A percentile compares a stretch with the other conserved stretches of the same genome.
Conservation (phyloP, 2,329 filamentous ascomycete species). For the Monilinia fructigena region DNA sequence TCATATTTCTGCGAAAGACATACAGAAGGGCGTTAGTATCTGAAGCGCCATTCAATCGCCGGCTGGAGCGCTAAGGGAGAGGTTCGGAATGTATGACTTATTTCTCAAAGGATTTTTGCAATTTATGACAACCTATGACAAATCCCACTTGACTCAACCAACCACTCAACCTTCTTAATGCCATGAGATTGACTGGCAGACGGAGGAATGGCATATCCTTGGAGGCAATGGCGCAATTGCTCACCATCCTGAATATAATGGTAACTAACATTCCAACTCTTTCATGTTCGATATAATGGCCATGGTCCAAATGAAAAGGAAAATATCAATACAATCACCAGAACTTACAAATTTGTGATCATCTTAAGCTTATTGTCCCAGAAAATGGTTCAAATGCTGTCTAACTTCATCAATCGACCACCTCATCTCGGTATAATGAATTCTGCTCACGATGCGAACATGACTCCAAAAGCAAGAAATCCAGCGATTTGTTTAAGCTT, state of each 20-base stretch:
- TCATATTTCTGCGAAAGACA: neutral
- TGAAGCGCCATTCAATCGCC: constrained; percentile 24
- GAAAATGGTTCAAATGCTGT: constrained; percentile 42
- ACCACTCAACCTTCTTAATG: neutral
- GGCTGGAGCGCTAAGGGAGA: constrained; percentile 33
- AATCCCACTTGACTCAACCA: neutral
- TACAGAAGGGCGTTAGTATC: neutral
- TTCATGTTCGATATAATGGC: constrained; percentile 47
- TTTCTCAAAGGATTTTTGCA: neutral
- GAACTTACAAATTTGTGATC: constrained; percentile 44
- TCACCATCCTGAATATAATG: neutral
- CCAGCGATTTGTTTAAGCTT: constrained; percentile 47
- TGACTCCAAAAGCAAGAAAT: constrained; percentile 47
- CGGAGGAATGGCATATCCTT: neutral
- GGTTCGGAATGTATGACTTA: constrained; percentile 34
- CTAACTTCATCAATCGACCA: constrained; percentile 43
- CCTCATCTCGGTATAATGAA: constrained; percentile 46
- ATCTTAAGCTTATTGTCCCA: constrained; percentile 46
- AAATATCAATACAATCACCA: constrained; percentile 46
- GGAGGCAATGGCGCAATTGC: neutral
- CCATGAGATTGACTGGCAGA: neutral
- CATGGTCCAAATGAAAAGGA: constrained; percentile 42
- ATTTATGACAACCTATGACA: neutral
- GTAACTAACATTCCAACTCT: constrained; percentile 39
- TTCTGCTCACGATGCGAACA: constrained; percentile 47